Percentiles rank a stretch among this genome's conserved stretches.
phyloP scores from a whole-genome alignment of 352 stramenopile species.

The Chrysophaeum taylorii region DNA sequence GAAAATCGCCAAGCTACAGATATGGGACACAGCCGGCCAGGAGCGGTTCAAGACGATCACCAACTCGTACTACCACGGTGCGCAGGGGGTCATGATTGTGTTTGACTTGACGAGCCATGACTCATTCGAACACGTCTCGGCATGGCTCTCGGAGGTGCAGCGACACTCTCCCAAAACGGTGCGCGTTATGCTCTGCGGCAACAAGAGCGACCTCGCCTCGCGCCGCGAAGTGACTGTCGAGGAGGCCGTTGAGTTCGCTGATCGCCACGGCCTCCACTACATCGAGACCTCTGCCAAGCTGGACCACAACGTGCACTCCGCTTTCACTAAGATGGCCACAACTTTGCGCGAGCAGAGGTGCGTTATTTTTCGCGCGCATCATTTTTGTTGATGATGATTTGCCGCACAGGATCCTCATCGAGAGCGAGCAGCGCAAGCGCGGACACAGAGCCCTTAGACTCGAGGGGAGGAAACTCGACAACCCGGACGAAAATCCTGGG shows the following conservation, averaged over 20 bases:
- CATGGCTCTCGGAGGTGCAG: conserved; percentile 95
- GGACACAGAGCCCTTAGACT: too few species aligned
- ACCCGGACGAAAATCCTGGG: too few species aligned
- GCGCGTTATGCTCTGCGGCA: conserved; percentile 98
- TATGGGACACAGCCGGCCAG: conserved; percentile 77
- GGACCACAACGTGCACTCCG: conserved; percentile 93
- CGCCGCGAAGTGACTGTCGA: conserved; percentile 84
- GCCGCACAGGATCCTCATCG: too few species aligned
- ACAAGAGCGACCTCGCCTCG: conserved; percentile 83
- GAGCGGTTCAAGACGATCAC: conserved; percentile 99
- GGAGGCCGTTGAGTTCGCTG: conserved; percentile 93
- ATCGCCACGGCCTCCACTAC: conserved; percentile 99
- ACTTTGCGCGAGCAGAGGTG: too few species aligned
- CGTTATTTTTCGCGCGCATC: too few species aligned
- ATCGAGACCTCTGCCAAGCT: conserved; percentile 98
- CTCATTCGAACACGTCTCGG: conserved; percentile 96
- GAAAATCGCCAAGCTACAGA: conserved; percentile 47
- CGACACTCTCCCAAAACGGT: conserved; percentile 98
- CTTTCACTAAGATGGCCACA: too few species aligned
- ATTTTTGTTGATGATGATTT: too few species aligned
- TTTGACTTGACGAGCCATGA: conserved; percentile 97
- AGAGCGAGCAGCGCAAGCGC: too few species aligned
- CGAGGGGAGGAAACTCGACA: too few species aligned
- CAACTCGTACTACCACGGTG: conserved; percentile 95
- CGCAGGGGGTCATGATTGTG: conserved; percentile 87